Evolutionary conservation across 805 yeast genomes (phyloP), one percentile per base, ranked within the genome.

Genomic region (Yarrowia yakushimensis): DNA sequence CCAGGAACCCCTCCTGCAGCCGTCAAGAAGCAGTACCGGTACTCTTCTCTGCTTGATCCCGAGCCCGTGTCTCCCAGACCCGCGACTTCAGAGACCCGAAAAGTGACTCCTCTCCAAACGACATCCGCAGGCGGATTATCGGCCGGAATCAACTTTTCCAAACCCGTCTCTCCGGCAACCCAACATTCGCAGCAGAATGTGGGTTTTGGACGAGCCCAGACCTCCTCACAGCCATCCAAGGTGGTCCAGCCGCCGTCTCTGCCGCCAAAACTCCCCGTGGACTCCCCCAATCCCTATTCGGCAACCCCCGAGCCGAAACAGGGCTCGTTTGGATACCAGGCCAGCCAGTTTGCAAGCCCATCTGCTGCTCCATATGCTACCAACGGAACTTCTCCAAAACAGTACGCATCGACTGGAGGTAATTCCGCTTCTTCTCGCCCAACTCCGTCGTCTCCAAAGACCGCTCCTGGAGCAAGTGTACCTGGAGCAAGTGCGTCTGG

Each of bases 21-120:
- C 13, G 36, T 4, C 52, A 28, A 45, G 13, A 52, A 52, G 43
- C 59, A 23, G 22, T 52, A 52, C 43, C 42, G 59, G 5, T 52
- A 52, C 43, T 52, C 59, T 9, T 52, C 59, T 25, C 31, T 52
- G 31, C 31, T 52, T 52, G 59, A 52, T 52, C 43, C 59, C 5
- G 59, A 52, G 20, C 33, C 59, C 2, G 7, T 43, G 9, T 45
- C 52, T 30, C 52, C 52, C 11, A 52, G 36, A 33, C 23, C 41
- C 41, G 28, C 37, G 18, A 9, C 54, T 2, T n/a, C 54, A 3
- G 55, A 48, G 20, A 15, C 55, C 18, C 55, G 55, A 25, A 48
- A 48, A 36, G 59, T 52, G 33, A 25, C 42, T 13, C 59, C 55
- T 15, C 20, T 48, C 5, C 57, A 48, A 23, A 48, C 57, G 7